Evolutionary conservation across 441 rosid species (phyloP).

Genomic region (Melianthus villosus): DNA sequence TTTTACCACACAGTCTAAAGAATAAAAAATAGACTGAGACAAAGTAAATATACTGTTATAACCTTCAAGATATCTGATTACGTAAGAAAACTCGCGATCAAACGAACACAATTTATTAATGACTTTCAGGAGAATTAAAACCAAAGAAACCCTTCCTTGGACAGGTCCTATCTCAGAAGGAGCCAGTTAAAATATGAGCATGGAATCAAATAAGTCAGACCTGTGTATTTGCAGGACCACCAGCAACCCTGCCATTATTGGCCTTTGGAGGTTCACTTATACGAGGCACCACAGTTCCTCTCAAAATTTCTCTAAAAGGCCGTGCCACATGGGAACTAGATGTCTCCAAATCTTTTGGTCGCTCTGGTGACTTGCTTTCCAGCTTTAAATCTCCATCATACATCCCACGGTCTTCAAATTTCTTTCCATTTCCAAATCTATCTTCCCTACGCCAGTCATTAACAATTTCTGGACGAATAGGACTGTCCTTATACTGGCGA

Average conservation of each 20-base stretch:
- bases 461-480: conserved; percentile 57
- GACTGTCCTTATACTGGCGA: conserved; percentile 47
- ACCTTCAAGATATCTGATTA: too few relatives aligned
- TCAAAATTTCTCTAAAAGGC: conserved; percentile 89
- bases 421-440: conserved; percentile 67
- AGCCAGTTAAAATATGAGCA: too few relatives aligned
- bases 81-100: too few relatives aligned
- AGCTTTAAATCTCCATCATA: conserved; percentile 43
- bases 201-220: too few relatives aligned
- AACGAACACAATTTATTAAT: too few relatives aligned
- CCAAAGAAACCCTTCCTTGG: too few relatives aligned
- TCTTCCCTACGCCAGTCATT: conserved; percentile 92
- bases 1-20: too few relatives aligned
- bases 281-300: conserved; percentile 67
- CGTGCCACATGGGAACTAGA: conserved; percentile 65
- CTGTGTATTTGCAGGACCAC: conserved; percentile 37
- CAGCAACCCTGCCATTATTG: conserved; percentile 29
- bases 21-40: too few relatives aligned
- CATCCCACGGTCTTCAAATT: conserved; percentile 31
- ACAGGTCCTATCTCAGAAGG: too few relatives aligned
- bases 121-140: too few relatives aligned
- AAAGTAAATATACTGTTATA: too few relatives aligned
- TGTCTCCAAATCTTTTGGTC: conserved; percentile 36
- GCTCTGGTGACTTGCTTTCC: conserved; percentile 69
- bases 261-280: conserved; percentile 75